These are phyloP conservation scores for Darksidea phi DNA, from an alignment of 495 filamentous ascomycete genomes.

Conservation along the genomic window DNA sequence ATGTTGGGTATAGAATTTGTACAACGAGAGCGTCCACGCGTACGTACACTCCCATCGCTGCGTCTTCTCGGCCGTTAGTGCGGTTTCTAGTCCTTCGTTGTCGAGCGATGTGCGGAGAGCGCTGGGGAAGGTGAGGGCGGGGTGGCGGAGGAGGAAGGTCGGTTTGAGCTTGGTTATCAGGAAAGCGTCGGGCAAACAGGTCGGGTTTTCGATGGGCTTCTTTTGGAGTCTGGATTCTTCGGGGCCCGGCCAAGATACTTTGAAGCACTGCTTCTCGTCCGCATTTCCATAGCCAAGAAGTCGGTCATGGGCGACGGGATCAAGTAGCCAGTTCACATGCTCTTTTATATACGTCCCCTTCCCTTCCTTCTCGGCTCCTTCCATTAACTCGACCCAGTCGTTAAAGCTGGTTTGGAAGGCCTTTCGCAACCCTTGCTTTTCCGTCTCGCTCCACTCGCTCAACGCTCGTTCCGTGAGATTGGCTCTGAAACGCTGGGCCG, in stretches of 20 bases:
- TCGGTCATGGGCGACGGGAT: background rate
- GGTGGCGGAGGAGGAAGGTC: background rate
- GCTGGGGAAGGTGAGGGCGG: slow-evolving; percentile 3
- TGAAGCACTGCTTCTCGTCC: too few relatives aligned
- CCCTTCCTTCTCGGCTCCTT: background rate
- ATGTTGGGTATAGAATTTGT: background rate
- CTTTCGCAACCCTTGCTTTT: background rate
- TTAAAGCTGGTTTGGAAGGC: background rate
- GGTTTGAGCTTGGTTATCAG: background rate
- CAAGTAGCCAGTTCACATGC: background rate
- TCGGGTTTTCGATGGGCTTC: background rate
- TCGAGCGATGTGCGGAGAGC: background rate
- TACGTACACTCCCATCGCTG: background rate
- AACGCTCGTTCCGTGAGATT: background rate
- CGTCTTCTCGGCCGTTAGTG: background rate
- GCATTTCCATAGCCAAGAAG: background rate
- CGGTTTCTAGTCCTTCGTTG: background rate
- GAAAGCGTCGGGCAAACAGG: background rate
- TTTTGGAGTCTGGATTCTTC: background rate
- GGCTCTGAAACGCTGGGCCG: background rate
- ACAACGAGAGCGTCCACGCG: background rate
- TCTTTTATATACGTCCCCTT: background rate
- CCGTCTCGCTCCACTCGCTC: background rate
- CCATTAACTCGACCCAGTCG: background rate
- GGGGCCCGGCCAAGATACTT: too few relatives aligned